Evolutionary conservation across 1,284 basidiomycete species (phyloP).

Genomic region (Neolentinus lepideus): DNA sequence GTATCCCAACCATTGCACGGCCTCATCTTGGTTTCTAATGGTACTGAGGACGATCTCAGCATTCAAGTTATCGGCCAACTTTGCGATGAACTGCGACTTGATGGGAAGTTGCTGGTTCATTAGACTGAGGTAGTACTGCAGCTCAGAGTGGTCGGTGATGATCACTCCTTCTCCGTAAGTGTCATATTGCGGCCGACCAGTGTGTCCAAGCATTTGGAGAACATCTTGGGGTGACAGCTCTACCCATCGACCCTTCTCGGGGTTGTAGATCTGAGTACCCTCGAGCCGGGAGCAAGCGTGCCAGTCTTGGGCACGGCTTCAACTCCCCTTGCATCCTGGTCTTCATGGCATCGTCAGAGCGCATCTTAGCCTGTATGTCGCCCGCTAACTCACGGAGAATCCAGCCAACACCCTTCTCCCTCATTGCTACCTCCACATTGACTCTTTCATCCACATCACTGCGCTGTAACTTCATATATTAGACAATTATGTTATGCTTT

Average conservation of each 20-base stretch:
- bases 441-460: constrained; percentile 87
- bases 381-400: constrained; percentile 86
- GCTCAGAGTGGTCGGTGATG: constrained; percentile 95
- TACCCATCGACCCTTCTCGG: constrained; percentile 96
- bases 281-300: constrained; percentile 90
- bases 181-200: constrained; percentile 96
- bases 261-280: constrained; percentile 99
- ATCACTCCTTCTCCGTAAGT: constrained; percentile 98
- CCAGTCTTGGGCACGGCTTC: constrained; percentile 80
- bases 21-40: constrained; percentile 93
- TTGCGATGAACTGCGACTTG: constrained; percentile 91
- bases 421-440: constrained; percentile 96
- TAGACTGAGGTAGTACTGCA: constrained; percentile 94
- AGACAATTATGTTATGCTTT: constrained; percentile 94
- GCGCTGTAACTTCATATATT: constrained; percentile 95
- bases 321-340: constrained; percentile 39
- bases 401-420: constrained; percentile 95
- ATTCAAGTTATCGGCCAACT: constrained; percentile 94
- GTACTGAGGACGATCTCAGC: constrained; percentile 97
- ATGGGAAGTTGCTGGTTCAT: constrained; percentile 96
- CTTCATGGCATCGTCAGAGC: constrained; percentile 68
- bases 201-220: constrained; percentile 97
- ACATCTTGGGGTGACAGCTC: constrained; percentile 97
- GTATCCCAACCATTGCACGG: constrained; percentile 95
- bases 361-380: constrained; percentile 55